Evolutionary conservation across 1,139 yeast species (phyloP), one percentile per base, ranked within the genome.

Genomic region (Yamadazyma trypodendri): DNA sequence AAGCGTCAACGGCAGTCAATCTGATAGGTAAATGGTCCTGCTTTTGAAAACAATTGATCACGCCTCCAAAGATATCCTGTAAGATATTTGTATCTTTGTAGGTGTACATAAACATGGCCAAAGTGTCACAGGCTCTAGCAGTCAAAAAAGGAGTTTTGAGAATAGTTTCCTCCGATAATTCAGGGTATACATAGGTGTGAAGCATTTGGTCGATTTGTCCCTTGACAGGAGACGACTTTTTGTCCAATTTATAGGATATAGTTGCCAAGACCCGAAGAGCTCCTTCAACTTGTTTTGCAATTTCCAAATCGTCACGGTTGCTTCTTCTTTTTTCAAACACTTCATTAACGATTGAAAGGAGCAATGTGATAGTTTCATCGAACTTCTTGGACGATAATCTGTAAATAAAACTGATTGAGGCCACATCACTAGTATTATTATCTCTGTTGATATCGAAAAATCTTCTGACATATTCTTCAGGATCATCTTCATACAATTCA

Each of bases 341-440:
- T 12, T 75, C 77, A 47, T 73, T 77, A 28, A 81, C 58, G 30
- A 79, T 60, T 16, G 63, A 57, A 41, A 81, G 60, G 11, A 81
- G 48, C 17, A 64, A 57, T 34, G 62, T 55, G 17, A 61, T 51
- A 15, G 80, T 60, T 36, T 69, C 65, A 28, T 70, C 68, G 48
- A 77, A 75, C 52, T 78, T 72, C 38, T 71, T 63, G 50, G 63
- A 63, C 45, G 68, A 60, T 51, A 63, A 70, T 54, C 68, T 63
- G 55, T 76, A 78, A 34, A 90, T 63, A 49, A 88, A 86, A 58
- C 83, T 84, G 36, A 84, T 77, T 2, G 96, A 83, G 0, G 96
- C 96, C 30, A 79, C 79, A 52, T 87, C 96, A 0, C 95, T 79
- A 10, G 92, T 82, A 34, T 78, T 75, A 27, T 78, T 73, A 46